A percentile compares a stretch with the other conserved stretches of the same genome.
Conservation (phyloP, 2,329 filamentous ascomycete genomes). For the Botrytis medusae region DNA sequence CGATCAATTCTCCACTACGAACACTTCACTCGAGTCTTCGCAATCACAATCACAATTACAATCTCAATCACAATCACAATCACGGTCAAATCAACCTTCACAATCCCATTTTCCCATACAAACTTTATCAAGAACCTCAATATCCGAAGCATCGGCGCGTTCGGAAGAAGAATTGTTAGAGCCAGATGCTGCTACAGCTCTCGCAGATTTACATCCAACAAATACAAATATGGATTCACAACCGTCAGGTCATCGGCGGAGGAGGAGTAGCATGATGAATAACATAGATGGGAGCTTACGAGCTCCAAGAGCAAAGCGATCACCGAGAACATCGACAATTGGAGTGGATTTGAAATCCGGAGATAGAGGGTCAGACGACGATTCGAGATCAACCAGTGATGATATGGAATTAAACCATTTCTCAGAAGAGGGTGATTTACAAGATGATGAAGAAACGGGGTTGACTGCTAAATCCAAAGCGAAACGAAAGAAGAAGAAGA, state of each 20-base stretch:
- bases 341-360: constrained; percentile 30
- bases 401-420: constrained; percentile 59
- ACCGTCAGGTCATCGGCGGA: constrained; percentile 37
- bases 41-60: background rate
- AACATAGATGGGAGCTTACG: constrained; percentile 25
- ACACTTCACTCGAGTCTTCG: constrained; percentile 2
- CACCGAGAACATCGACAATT: constrained; percentile 27
- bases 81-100: background rate
- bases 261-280: constrained; percentile 39
- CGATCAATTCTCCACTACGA: constrained; percentile 2
- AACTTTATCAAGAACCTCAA: constrained; percentile 26
- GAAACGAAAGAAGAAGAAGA: constrained; percentile 64
- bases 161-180: constrained; percentile 27
- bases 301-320: constrained; percentile 22
- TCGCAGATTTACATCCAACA: constrained; percentile 27
- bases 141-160: constrained; percentile 24
- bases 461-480: constrained; percentile 72
- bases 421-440: constrained; percentile 69
- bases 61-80: background rate
- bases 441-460: constrained; percentile 88
- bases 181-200: constrained; percentile 32
- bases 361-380: constrained; percentile 33
- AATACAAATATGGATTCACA: constrained; percentile 33
- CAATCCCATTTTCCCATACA: constrained; percentile 25
- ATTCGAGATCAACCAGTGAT: constrained; percentile 41